Evolutionary conservation across 202 grass and related monocot genomes (phyloP).

Genomic region (Hordeum pubiflorum): DNA sequence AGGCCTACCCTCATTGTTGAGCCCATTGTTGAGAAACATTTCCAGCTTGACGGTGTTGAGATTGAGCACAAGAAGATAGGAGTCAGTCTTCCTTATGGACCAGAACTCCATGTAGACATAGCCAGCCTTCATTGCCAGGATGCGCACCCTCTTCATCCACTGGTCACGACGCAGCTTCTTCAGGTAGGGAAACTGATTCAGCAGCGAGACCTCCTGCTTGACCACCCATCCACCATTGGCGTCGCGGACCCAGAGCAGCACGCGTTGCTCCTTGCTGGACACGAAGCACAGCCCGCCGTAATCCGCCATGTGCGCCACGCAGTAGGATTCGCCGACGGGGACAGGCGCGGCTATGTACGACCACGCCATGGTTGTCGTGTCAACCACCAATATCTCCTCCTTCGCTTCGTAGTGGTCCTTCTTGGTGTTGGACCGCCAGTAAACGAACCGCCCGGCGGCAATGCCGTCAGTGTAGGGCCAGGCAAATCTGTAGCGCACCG

Average conservation of each 20-base stretch:
- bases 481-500: background rate
- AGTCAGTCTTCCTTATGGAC: conserved; percentile 20
- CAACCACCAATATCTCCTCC: conserved; percentile 12
- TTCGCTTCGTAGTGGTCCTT: too few species aligned
- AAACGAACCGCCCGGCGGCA: conserved; percentile 5
- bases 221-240: conserved; percentile 2
- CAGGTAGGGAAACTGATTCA: background rate
- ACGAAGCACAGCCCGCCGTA: conserved; percentile 25
- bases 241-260: conserved; percentile 21
- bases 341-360: background rate
- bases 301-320: conserved; percentile 17
- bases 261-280: conserved; percentile 12
- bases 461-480: background rate
- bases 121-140: conserved; percentile 10
- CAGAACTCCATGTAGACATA: conserved; percentile 35
- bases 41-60: conserved; percentile 9
- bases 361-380: conserved; percentile 26
- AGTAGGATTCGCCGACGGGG: background rate
- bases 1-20: background rate
- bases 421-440: conserved; percentile 20
- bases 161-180: conserved; percentile 15
- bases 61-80: conserved; percentile 30
- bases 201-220: background rate
- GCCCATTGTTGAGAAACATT: background rate
- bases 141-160: conserved; percentile 36